These are phyloP conservation scores for Plectosphaerella cucumerina DNA, from an alignment of 2,329 filamentous ascomycete genomes.

Conservation along the genomic window DNA sequence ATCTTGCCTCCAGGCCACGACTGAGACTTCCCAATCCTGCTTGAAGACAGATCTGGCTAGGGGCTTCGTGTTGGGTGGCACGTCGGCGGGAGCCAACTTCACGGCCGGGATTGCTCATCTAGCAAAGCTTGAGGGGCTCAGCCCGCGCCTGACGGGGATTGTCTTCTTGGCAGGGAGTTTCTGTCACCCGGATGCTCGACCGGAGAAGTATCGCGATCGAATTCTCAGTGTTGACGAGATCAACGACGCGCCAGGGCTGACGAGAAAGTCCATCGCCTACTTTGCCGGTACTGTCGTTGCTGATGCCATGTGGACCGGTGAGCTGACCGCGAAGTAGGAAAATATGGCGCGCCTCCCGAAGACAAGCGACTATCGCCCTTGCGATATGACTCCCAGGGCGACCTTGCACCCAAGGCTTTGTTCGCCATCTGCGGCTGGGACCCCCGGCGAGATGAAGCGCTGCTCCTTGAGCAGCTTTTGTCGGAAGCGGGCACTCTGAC, in stretches of 20 bases:
- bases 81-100: constrained; percentile 48
- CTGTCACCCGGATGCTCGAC: constrained; percentile 32
- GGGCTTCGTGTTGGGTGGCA: constrained; percentile 47
- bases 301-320: background rate
- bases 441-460: constrained; percentile 42
- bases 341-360: constrained; percentile 20
- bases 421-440: constrained; percentile 45
- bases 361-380: constrained; percentile 35
- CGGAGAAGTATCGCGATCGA: constrained; percentile 27
- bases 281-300: constrained; percentile 19
- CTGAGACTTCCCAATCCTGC: constrained; percentile 15
- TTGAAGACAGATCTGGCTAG: constrained; percentile 34
- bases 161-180: constrained; percentile 42
- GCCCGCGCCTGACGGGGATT: constrained; percentile 9
- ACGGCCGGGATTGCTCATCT: constrained; percentile 39
- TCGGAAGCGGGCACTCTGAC: constrained; percentile 2
- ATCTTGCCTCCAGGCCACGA: background rate
- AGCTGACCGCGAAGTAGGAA: constrained; percentile 6
- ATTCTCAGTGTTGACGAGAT: constrained; percentile 32
- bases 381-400: constrained; percentile 24
- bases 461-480: constrained; percentile 35
- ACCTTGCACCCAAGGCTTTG: constrained; percentile 28
- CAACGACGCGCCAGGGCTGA: constrained; percentile 24
- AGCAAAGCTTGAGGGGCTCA: constrained; percentile 28
- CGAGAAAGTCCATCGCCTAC: constrained; percentile 28